Conservation (phyloP, 2,329 filamentous ascomycete genomes). For the Chaetomiaceae sp. region DNA sequence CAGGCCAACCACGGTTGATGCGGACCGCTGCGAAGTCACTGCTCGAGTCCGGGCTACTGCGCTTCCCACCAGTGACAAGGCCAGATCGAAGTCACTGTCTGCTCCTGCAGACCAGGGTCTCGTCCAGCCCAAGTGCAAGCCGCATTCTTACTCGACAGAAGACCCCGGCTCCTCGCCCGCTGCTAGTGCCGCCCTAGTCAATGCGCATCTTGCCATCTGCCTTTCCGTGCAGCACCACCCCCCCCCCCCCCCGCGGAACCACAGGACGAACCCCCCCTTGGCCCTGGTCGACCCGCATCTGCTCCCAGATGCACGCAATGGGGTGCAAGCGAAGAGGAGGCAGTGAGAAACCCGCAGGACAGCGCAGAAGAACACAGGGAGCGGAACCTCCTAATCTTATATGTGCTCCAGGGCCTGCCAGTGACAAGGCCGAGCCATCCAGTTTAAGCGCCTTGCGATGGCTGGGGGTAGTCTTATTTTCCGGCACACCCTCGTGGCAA, state of each 20-base stretch:
- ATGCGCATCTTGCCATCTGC: slow-evolving; percentile 26
- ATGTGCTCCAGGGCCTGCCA: slow-evolving; percentile 33
- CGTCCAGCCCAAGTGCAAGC: slow-evolving; percentile 17
- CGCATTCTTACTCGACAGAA: slow-evolving; percentile 20
- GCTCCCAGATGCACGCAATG: slow-evolving; percentile 19
- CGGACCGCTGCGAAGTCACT: slow-evolving; percentile 18
- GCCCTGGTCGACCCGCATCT: slow-evolving; percentile 21
- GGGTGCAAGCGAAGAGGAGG: slow-evolving; percentile 16
- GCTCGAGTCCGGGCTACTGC: slow-evolving; percentile 16
- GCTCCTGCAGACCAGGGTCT: slow-evolving; percentile 23
- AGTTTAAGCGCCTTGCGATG: slow-evolving; percentile 41
- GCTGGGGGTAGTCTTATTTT: slow-evolving; percentile 40
- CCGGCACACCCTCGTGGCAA: slow-evolving; percentile 34
- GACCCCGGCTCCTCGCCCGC: slow-evolving; percentile 19
- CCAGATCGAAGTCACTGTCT: slow-evolving; percentile 24
- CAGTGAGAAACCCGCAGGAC: slow-evolving; percentile 8
- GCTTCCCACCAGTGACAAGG: slow-evolving; percentile 23
- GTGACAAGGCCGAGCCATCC: slow-evolving; percentile 38
- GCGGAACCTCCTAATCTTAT: slow-evolving; percentile 44
- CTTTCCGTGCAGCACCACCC: slow-evolving; percentile 26
- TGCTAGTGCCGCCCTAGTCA: slow-evolving; percentile 24
- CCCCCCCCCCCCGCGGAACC: slow-evolving; percentile 15
- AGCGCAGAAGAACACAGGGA: slow-evolving; percentile 9
- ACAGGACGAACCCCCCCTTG: slow-evolving; percentile 9
- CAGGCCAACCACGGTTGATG: slow-evolving; percentile 23